These are phyloP conservation scores for Podaxis sp. DNA, from an alignment of 768 basidiomycete genomes.

Conservation along the genomic window DNA sequence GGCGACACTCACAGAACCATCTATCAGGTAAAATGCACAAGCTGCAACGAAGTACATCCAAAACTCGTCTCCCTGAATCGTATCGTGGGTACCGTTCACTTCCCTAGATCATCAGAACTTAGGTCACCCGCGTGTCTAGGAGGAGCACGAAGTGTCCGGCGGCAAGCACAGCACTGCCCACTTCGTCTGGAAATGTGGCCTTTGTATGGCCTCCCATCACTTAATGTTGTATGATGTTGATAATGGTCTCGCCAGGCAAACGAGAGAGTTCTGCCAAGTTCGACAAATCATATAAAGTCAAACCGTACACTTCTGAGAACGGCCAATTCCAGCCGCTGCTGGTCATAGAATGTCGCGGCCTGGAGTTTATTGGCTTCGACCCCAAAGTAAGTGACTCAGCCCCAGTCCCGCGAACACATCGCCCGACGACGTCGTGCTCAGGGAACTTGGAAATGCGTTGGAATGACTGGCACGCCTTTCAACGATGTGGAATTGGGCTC, in stretches of 20 bases:
- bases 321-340: constrained; percentile 65
- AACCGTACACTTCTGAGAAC: constrained; percentile 61
- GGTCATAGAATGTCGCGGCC: constrained; percentile 80
- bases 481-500: constrained; percentile 57
- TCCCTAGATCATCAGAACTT: background rate
- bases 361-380: constrained; percentile 81
- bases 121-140: constrained; percentile 37
- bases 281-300: constrained; percentile 46
- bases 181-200: constrained; percentile 79
- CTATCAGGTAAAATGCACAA: constrained; percentile 74
- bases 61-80: constrained; percentile 75
- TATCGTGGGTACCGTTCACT: constrained; percentile 37
- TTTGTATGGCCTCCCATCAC: constrained; percentile 40
- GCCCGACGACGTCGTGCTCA: constrained; percentile 26
- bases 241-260: constrained; percentile 43
- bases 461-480: constrained; percentile 57
- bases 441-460: constrained; percentile 80
- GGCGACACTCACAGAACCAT: constrained; percentile 22
- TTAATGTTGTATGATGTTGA: constrained; percentile 3
- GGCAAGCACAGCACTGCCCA: constrained; percentile 70
- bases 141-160: constrained; percentile 63
- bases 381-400: constrained; percentile 50
- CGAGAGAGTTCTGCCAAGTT: constrained; percentile 84
- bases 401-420: background rate
- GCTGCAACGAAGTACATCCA: constrained; percentile 75